These are phyloP conservation scores for Annulohypoxylon maeteangense DNA, from an alignment of 495 filamentous ascomycete genomes.

Conservation along the genomic window DNA sequence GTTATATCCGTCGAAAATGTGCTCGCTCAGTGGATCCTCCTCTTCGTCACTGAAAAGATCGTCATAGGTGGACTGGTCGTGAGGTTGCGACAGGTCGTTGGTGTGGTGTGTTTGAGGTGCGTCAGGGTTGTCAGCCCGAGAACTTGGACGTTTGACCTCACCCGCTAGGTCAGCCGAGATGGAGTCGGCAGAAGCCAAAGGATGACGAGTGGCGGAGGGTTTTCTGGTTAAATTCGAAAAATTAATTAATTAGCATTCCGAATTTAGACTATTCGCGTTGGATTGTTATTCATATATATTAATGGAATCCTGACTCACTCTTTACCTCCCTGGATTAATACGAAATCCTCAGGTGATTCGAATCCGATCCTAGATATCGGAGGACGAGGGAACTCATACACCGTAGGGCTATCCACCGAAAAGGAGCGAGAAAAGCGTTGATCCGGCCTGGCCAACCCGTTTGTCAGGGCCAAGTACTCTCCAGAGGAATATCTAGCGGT, in stretches of 20 bases:
- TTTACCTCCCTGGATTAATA: conserved; percentile 28
- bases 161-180: conserved; percentile 43
- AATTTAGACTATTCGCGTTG: conserved; percentile 17
- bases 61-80: conserved; percentile 44
- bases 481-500: conserved; percentile 61
- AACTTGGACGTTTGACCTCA: conserved; percentile 51
- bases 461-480: conserved; percentile 52
- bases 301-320: conserved; percentile 47
- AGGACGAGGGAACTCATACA: conserved; percentile 63
- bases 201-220: conserved; percentile 36
- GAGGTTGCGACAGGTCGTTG: conserved; percentile 41
- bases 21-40: conserved; percentile 50
- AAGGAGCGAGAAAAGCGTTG: conserved; percentile 60
- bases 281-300: conserved; percentile 40
- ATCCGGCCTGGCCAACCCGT: conserved; percentile 56
- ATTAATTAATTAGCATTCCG: conserved; percentile 40
- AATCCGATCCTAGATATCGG: conserved; percentile 28
- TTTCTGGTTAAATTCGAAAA: conserved; percentile 45
- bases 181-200: conserved; percentile 35
- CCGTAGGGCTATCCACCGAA: conserved; percentile 65
- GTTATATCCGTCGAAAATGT: conserved; percentile 48
- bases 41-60: conserved; percentile 52
- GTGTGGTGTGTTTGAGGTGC: conserved; percentile 49
- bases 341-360: conserved; percentile 37
- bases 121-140: conserved; percentile 50